Evolutionary conservation across 768 basidiomycete species (phyloP), one percentile per base, ranked within the genome.

Genomic region (Pilatotrama ljubarskyi): DNA sequence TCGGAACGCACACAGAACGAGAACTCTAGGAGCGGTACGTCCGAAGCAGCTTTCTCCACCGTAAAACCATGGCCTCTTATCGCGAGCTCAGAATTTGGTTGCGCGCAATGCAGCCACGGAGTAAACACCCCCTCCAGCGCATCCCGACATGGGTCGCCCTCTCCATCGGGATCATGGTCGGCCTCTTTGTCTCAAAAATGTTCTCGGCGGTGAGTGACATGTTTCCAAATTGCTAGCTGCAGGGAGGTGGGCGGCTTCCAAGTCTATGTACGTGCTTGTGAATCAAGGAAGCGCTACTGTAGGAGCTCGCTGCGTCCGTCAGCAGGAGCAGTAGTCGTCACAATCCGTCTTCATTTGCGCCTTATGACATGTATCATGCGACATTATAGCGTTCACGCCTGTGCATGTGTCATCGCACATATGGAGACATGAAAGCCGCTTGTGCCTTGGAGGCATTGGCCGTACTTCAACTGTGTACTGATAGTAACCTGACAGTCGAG

Each of bases 61-160:
- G 51, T 35, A 25, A 44, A 29, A 24, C 46, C 46, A 63, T 63
- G 61, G 20, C 42, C 38, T 32, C 47, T 51, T 63, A 63, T 50
- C 51, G 56, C 24, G 22, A 40, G 29, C 38, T 58, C 56, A 63
- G 50, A 53, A 54, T 55, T 7, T 38, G 41, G 13, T 32, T 58
- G 25, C 52, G 43, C 32, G 29, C 43, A 15, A 72, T 72, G 71
- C 68, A 70, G 50, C 67, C 69, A 11, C 64, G 62, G 56, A 60
- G 56, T 26, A 65, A 59, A 41, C 70, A 72, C 46, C 68, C 69
- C 4, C 55, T 72, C 13, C 55, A 62, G 40, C 58, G 67, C 20
- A 58, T 72, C 32, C 71, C 71, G 17, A 70, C 71, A 61, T 72
- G 68, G 69, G 57, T 70, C 24, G 66, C 69, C 14, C 61, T 72